Conservation (phyloP, 2,329 filamentous ascomycete species). For the Nigrospora osmanthi region DNA sequence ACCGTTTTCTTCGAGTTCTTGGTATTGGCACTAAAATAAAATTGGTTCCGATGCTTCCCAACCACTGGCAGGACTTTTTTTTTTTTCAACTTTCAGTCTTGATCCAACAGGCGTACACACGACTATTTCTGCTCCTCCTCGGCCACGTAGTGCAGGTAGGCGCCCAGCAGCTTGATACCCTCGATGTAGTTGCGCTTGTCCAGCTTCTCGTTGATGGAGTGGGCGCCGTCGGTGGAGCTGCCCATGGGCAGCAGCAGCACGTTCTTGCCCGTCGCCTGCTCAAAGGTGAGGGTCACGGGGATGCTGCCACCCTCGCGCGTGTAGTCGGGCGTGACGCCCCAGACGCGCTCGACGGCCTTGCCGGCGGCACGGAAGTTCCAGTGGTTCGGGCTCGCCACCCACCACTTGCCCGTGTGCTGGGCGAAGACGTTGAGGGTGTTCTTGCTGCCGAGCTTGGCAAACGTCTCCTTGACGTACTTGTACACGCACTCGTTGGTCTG, state of each 20-base stretch:
- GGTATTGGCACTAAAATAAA: too few relatives aligned
- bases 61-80: too few relatives aligned
- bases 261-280: conserved; percentile 97
- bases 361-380: conserved; percentile 96
- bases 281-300: conserved; percentile 92
- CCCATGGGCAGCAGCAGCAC: conserved; percentile 94
- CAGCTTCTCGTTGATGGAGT: conserved; percentile 98
- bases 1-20: too few relatives aligned
- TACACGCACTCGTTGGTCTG: conserved; percentile 80
- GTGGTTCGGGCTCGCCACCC: conserved; percentile 94
- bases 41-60: too few relatives aligned
- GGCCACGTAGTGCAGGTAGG: conserved; percentile 92
- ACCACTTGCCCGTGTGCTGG: conserved; percentile 95
- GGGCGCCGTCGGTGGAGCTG: conserved; percentile 89
- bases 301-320: conserved; percentile 97
- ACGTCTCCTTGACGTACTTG: conserved; percentile 75
- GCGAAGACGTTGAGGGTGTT: conserved; percentile 78
- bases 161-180: conserved; percentile 89
- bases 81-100: too few relatives aligned
- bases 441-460: conserved; percentile 83
- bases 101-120: background rate
- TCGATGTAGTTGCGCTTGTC: conserved; percentile 98
- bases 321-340: conserved; percentile 87
- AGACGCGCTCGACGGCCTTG: conserved; percentile 95
- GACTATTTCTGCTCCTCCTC: conserved; percentile 56